A percentile compares a stretch with the other conserved stretches of the same genome.
Evolutionary conservation across 2,329 filamentous ascomycete species (phyloP).

Genomic region (Esteya vermicola): DNA sequence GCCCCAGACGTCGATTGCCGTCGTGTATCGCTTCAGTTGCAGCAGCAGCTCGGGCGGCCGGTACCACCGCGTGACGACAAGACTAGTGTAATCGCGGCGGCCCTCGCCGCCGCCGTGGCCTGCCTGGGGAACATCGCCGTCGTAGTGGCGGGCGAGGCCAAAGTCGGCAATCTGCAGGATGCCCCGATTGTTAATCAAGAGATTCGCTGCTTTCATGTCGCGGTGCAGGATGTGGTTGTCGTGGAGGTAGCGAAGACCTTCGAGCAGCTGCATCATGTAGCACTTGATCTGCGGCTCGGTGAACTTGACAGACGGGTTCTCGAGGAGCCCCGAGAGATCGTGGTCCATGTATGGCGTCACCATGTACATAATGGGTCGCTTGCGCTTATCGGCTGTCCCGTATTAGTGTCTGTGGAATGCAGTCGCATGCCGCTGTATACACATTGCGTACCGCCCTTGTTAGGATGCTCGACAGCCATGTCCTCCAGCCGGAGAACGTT

Average conservation of each 20-base stretch:
- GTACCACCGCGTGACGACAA: constrained; percentile 97
- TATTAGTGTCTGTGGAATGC: neutral
- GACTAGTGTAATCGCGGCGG: constrained; percentile 80
- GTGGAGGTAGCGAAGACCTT: constrained; percentile 83
- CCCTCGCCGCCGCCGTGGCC: constrained; percentile 75
- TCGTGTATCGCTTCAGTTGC: constrained; percentile 82
- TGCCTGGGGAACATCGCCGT: constrained; percentile 63
- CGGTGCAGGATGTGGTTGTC: constrained; percentile 81
- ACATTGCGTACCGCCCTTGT: constrained; percentile 38
- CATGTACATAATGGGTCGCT: constrained; percentile 90
- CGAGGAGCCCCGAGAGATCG: constrained; percentile 89
- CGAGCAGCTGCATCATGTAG: constrained; percentile 86
- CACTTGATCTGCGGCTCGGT: constrained; percentile 91
- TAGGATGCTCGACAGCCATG: constrained; percentile 79
- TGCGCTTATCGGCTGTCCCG: constrained; percentile 56
- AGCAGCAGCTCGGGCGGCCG: constrained; percentile 84
- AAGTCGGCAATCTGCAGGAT: constrained; percentile 96
- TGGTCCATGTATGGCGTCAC: constrained; percentile 98
- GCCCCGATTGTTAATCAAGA: constrained; percentile 88
- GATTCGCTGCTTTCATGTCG: constrained; percentile 97
- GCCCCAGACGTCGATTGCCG: constrained; percentile 96
- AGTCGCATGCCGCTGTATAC: neutral
- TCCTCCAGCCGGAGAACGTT: constrained; percentile 83
- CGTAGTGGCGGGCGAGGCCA: constrained; percentile 83
- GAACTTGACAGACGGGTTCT: constrained; percentile 83